A percentile compares a stretch with the other conserved stretches of the same genome.
Conservation (phyloP, 768 basidiomycete genomes). For the Calocybe cyanea region DNA sequence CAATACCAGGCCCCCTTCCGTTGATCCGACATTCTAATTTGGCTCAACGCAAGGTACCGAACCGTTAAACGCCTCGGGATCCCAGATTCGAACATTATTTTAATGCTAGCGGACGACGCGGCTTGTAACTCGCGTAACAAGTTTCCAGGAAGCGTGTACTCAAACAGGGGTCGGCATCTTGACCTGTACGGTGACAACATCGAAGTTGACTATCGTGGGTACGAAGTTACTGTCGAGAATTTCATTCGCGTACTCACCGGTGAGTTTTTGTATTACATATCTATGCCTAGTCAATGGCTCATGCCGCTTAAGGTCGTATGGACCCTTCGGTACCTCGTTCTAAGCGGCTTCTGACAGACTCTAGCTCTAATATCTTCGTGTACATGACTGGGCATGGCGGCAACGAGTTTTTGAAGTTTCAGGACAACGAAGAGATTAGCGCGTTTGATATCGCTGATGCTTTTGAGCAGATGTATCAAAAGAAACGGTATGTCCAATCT, state of each 20-base stretch:
- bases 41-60: conserved; percentile 67
- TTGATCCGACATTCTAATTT: conserved; percentile 2
- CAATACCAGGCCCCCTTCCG: neutral
- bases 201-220: conserved; percentile 36
- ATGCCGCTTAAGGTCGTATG: conserved; percentile 59
- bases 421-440: conserved; percentile 97
- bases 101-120: conserved; percentile 97
- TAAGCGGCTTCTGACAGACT: conserved; percentile 89
- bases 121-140: conserved; percentile 92
- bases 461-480: conserved; percentile 98
- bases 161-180: conserved; percentile 74
- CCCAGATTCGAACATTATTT: conserved; percentile 97
- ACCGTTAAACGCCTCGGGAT: conserved; percentile 98
- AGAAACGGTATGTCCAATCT: conserved; percentile 63
- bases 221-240: conserved; percentile 86
- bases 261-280: conserved; percentile 31
- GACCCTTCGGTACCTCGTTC: conserved; percentile 83
- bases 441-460: conserved; percentile 98
- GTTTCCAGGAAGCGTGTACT: conserved; percentile 89
- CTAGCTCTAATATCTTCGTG: conserved; percentile 89
- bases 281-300: too few species aligned
- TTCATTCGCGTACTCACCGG: conserved; percentile 91
- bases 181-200: conserved; percentile 96
- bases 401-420: conserved; percentile 97
- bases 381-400: conserved; percentile 99